Evolutionary conservation across 805 yeast species (phyloP).

Genomic region (Saturnispora dispora): DNA sequence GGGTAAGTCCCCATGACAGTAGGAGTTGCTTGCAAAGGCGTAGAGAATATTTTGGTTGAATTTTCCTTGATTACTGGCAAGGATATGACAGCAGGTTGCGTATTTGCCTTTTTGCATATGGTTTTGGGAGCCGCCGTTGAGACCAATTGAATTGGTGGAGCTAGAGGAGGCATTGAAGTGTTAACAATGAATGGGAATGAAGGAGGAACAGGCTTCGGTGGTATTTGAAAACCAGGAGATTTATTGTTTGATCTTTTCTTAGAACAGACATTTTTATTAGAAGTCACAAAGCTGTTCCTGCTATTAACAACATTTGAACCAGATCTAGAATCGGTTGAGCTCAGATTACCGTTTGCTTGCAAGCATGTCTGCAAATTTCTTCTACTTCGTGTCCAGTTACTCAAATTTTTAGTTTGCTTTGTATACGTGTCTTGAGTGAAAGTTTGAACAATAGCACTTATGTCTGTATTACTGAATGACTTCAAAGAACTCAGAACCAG

Average conservation of each 20-base stretch:
- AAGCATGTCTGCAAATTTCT: not conserved
- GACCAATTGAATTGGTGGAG: not conserved
- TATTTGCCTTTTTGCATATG: not conserved
- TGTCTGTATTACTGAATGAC: not conserved
- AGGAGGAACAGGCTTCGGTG: not conserved
- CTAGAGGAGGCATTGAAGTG: not conserved
- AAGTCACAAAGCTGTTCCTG: not conserved
- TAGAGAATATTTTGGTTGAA: not conserved
- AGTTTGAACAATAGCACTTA: not conserved
- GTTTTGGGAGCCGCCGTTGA: not conserved
- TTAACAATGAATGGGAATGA: not conserved
- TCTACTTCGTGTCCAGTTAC: conserved; percentile 2
- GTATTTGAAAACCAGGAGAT: not conserved
- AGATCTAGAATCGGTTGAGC: not conserved
- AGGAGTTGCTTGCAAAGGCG: not conserved
- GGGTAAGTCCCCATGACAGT: conserved; percentile 17
- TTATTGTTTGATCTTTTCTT: not conserved
- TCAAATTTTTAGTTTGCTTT: not conserved
- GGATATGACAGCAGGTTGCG: not conserved
- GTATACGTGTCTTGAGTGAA: not conserved
- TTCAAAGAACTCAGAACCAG: not conserved
- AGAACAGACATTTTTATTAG: not conserved
- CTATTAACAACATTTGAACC: not conserved
- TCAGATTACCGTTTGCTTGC: not conserved
- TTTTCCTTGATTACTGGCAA: not conserved